Base-by-base conservation (phyloP, 192 early-diverging fungal species). In the Glomus cerebriforme region DNA sequence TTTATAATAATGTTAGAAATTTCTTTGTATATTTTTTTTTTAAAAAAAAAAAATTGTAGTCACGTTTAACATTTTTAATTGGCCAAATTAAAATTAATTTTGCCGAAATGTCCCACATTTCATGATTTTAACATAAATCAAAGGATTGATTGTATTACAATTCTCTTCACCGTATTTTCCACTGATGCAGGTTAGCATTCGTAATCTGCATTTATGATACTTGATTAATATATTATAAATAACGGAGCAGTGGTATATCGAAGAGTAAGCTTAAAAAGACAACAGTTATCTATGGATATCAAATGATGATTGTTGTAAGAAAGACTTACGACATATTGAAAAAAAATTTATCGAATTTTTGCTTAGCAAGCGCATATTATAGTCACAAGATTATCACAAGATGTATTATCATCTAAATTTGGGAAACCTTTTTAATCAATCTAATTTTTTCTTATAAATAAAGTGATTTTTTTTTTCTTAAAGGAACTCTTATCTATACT, bases 281-380 rank as follows among this genome's bases (percentile, higher is more conserved):
- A 65, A 31, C 15, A 13, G 31, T 65, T 10, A 2, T 65, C 63
- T 1, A 26, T 29, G 2, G 45, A 47, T 54, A 54, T 54, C 49
- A 22, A 12, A 65, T 65, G 63, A 65, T 31, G 26, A 65, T 65
- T 65, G 63, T 65, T 65, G 63, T 65, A 65, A 65, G 63, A 65
- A 12, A 65, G 13, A 31, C 10, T 65, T 65, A 29, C 31, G 29
- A 65, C 63, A 65, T 29, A 65, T 22, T n/a, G n/a, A n/a, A n/a
- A n/a, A n/a, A n/a, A 1, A 19, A 9, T 13, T 54, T 17, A 19
- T 19, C 15, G 19, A 4, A 54, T 54, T 43, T 12, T 43, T 12
- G 39, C 39, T 43, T 43, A 43, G 39, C 39, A 43, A 43, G 5
- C 37, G 7, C 37, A 39, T 39, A 39, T 39, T 8, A 39, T 43